phyloP scores from a whole-genome alignment of 139 green algal species.

The Eudorina sp. region DNA sequence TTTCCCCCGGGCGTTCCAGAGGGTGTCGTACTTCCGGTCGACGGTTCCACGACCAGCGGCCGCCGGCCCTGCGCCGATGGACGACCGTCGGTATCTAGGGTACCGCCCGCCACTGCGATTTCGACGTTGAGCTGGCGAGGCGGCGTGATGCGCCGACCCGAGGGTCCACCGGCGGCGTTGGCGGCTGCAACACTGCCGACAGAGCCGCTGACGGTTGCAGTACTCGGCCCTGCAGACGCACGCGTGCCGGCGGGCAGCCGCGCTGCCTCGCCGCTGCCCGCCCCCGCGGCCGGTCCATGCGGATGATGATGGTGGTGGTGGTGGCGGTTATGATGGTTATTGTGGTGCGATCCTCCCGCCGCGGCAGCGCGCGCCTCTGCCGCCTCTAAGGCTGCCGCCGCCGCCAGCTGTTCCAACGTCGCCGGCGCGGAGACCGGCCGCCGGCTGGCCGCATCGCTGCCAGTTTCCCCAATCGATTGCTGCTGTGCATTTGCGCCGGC shows the following conservation, averaged over 20 bases:
- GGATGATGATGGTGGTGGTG: too few relatives aligned
- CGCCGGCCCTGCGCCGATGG: background rate
- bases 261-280: background rate
- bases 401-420: slow-evolving; percentile 16
- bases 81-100: background rate
- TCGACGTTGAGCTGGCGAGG: background rate
- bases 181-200: background rate
- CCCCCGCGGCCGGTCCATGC: too few relatives aligned
- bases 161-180: background rate
- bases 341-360: too few relatives aligned
- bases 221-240: too few relatives aligned
- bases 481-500: too few relatives aligned
- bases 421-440: slow-evolving; percentile 28
- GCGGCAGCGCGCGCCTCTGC: background rate
- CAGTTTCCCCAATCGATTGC: too few relatives aligned
- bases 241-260: too few relatives aligned
- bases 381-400: background rate
- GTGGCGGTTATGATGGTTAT: too few relatives aligned
- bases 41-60: background rate
- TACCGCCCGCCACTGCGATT: background rate
- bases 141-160: background rate
- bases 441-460: background rate
- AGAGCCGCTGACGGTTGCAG: too few relatives aligned
- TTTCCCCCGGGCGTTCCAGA: too few relatives aligned
- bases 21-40: too few relatives aligned